Percentiles rank a stretch among this genome's conserved stretches.
Conservation (phyloP, 371 early-diverging fungal genomes). For the Nematocida ironsii region DNA sequence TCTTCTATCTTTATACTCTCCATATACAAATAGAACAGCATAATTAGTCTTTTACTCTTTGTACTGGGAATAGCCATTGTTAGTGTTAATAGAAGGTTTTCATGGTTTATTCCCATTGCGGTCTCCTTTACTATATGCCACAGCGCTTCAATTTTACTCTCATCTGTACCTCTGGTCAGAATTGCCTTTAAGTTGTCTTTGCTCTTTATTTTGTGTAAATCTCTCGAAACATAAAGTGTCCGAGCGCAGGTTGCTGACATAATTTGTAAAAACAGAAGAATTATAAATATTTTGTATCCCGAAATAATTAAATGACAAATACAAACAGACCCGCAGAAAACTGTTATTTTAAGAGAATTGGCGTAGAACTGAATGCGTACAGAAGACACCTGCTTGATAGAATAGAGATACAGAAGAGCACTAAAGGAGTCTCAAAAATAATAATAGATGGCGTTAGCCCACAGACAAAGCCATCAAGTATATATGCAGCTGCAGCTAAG, state of each 20-base stretch:
- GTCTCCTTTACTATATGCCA: conserved; percentile 58
- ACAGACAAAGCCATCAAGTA: conserved; percentile 11
- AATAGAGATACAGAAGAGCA: not conserved
- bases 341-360: no score
- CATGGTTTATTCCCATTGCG: conserved; percentile 52
- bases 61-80: conserved; percentile 37
- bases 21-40: conserved; percentile 67
- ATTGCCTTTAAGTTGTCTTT: conserved; percentile 26
- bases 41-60: conserved; percentile 66
- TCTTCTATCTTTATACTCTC: conserved; percentile 58
- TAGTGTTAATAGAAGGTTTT: conserved; percentile 44
- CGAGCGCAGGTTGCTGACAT: conserved; percentile 20
- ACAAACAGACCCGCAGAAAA: not conserved
- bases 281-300: conserved; percentile 4
- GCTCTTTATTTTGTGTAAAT: not conserved
- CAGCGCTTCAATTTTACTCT: conserved; percentile 31
- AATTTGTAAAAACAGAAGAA: conserved; percentile 31
- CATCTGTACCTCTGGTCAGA: conserved; percentile 34
- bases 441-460: not conserved
- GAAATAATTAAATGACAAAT: not conserved
- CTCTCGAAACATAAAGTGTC: conserved; percentile 44
- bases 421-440: conserved; percentile 13
- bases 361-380: not conserved
- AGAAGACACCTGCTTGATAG: not conserved
- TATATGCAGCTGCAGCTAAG: not conserved